These are phyloP conservation scores for Alternaria viburni DNA, from an alignment of 2,329 filamentous ascomycete genomes.

Conservation along the genomic window DNA sequence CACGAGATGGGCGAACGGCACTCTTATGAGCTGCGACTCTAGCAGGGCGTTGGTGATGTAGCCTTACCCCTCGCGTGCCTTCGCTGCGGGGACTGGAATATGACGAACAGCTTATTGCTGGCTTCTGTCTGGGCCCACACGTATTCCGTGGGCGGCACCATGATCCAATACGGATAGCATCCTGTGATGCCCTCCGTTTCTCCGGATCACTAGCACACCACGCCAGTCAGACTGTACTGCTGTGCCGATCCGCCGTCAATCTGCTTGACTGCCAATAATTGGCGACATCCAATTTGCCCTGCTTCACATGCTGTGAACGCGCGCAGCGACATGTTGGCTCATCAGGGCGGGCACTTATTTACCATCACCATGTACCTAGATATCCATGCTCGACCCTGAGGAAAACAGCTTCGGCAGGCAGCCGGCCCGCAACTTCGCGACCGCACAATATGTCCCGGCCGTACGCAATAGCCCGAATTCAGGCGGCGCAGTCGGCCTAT, in stretches of 20 bases:
- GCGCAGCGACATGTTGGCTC: neutral
- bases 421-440: neutral
- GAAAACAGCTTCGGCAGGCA: conserved; percentile 1
- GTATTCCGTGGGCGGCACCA: conserved; percentile 18
- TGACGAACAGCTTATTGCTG: conserved; percentile 32
- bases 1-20: conserved; percentile 24
- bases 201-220: conserved; percentile 29
- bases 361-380: neutral
- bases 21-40: conserved; percentile 20
- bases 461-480: neutral
- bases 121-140: conserved; percentile 40
- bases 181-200: conserved; percentile 28
- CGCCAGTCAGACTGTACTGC: conserved; percentile 8
- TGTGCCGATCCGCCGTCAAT: conserved; percentile 15
- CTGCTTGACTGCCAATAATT: neutral
- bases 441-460: neutral
- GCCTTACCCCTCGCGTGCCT: conserved; percentile 35
- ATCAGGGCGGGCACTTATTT: conserved; percentile 6
- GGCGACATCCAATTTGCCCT: neutral
- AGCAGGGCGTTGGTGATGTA: conserved; percentile 11
- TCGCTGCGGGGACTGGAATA: conserved; percentile 42
- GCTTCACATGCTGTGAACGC: neutral
- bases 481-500: neutral
- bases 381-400: neutral
- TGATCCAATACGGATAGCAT: conserved; percentile 23